phyloP scores from a whole-genome alignment of 1,284 basidiomycete genomes.

The Porogramme epimiltina region DNA sequence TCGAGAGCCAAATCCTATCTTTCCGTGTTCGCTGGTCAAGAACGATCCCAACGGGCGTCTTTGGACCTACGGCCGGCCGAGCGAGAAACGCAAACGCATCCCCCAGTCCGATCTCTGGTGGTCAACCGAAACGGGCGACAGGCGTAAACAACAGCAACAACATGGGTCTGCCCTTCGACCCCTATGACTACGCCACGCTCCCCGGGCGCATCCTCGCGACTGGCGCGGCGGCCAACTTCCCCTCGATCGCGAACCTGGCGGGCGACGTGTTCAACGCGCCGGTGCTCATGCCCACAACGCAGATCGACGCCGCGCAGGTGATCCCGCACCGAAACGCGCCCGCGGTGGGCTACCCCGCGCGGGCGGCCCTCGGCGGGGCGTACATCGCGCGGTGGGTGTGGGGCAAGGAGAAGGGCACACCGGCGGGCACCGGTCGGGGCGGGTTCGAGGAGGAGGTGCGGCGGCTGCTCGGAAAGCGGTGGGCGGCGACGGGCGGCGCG shows the following conservation, averaged over 20 bases:
- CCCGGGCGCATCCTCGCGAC: constrained; percentile 66
- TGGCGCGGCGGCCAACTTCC: constrained; percentile 81
- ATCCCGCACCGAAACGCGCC: constrained; percentile 75
- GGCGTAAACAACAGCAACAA: constrained; percentile 37
- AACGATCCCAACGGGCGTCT: constrained; percentile 63
- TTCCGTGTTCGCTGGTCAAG: constrained; percentile 79
- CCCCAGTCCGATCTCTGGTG: constrained; percentile 31
- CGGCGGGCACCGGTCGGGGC: constrained; percentile 45
- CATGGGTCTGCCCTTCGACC: constrained; percentile 71
- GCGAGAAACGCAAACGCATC: constrained; percentile 36
- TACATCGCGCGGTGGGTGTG: constrained; percentile 82
- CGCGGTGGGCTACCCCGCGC: constrained; percentile 62
- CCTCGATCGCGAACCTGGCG: constrained; percentile 74
- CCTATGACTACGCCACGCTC: constrained; percentile 66
- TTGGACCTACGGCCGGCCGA: constrained; percentile 42
- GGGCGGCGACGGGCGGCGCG: constrained; percentile 60
- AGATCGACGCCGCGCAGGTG: constrained; percentile 72
- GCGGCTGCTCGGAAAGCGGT: constrained; percentile 67
- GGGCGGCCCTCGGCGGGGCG: constrained; percentile 70
- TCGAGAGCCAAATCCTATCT: constrained; percentile 76
- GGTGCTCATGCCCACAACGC: constrained; percentile 69
- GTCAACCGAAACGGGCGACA: constrained; percentile 31
- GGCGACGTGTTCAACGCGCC: constrained; percentile 80
- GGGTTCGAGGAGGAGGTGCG: constrained; percentile 80
- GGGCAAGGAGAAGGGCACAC: constrained; percentile 56